phyloP scores from a whole-genome alignment of 1,284 basidiomycete genomes.

The Rhodofomes roseus region DNA sequence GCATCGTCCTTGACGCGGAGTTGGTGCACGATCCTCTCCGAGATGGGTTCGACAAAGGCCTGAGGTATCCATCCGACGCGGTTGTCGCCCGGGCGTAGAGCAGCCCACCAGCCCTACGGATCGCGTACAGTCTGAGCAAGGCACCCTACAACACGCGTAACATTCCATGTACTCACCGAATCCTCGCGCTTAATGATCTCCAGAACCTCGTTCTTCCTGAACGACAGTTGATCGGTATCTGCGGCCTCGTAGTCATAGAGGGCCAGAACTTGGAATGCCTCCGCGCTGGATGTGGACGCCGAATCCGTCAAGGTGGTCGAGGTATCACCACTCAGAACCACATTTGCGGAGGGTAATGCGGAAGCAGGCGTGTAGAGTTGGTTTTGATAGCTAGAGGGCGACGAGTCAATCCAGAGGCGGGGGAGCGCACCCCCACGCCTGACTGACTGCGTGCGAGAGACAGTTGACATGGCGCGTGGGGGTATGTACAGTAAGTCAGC shows the following conservation, averaged over 20 bases:
- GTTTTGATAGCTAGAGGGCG: constrained; percentile 25
- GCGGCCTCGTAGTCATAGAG: constrained; percentile 61
- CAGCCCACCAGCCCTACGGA: constrained; percentile 70
- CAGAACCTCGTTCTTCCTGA: constrained; percentile 62
- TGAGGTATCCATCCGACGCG: constrained; percentile 69
- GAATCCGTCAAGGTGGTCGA: constrained; percentile 22
- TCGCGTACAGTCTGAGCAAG: background rate
- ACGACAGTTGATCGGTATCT: constrained; percentile 59
- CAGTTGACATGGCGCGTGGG: constrained; percentile 13
- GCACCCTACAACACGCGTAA: background rate
- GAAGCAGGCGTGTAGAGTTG: constrained; percentile 18
- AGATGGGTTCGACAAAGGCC: constrained; percentile 29
- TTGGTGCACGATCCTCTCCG: constrained; percentile 25
- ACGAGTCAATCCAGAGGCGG: constrained; percentile 49
- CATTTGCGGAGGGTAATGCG: constrained; percentile 20
- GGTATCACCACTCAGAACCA: constrained; percentile 15
- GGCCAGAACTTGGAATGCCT: constrained; percentile 49
- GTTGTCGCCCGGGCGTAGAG: constrained; percentile 49
- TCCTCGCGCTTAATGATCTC: constrained; percentile 62
- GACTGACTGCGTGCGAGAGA: constrained; percentile 11
- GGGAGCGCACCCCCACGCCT: constrained; percentile 21
- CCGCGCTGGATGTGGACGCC: constrained; percentile 23
- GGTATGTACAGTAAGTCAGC: background rate
- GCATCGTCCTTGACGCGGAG: constrained; percentile 40
- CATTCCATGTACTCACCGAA: constrained; percentile 28